Conservation (phyloP, 2,329 filamentous ascomycete genomes). For the Verticillium alfalfae region DNA sequence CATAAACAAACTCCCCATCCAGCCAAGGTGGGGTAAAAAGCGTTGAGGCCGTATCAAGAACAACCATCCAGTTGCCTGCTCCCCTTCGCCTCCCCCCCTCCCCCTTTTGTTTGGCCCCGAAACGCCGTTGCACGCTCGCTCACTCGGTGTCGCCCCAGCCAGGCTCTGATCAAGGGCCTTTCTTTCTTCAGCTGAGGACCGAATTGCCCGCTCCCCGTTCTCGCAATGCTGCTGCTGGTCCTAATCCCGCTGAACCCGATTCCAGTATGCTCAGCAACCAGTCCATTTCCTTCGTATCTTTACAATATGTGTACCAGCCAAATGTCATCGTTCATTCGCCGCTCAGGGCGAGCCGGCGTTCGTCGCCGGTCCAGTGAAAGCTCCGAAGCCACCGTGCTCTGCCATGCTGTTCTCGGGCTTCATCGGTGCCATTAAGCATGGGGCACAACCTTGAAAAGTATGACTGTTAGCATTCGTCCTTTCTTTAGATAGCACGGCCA, state of each 20-base stretch:
- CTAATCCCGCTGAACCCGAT: background rate
- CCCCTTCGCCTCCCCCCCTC: background rate
- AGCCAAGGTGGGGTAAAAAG: background rate
- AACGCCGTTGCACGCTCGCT: background rate
- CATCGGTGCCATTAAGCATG: constrained; percentile 78
- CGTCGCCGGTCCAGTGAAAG: constrained; percentile 36
- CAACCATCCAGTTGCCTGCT: background rate
- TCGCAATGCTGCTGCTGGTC: background rate
- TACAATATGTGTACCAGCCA: background rate
- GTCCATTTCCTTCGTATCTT: background rate
- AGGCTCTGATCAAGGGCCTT: too few relatives aligned
- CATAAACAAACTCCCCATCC: constrained; percentile 8
- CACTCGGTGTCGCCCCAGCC: background rate
- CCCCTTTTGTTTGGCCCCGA: background rate
- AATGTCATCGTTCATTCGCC: background rate
- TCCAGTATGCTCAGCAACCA: background rate
- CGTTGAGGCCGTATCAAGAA: background rate
- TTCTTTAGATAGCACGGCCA: constrained; percentile 4
- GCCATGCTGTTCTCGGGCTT: constrained; percentile 51
- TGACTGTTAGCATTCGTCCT: constrained; percentile 18
- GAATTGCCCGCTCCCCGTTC: background rate
- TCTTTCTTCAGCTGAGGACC: too few relatives aligned
- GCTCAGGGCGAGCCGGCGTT: constrained; percentile 24
- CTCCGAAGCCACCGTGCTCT: constrained; percentile 55
- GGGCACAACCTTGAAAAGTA: constrained; percentile 63